Conservation (phyloP, 2,329 filamentous ascomycete genomes). For the Ascochyta viciae-villosae region DNA sequence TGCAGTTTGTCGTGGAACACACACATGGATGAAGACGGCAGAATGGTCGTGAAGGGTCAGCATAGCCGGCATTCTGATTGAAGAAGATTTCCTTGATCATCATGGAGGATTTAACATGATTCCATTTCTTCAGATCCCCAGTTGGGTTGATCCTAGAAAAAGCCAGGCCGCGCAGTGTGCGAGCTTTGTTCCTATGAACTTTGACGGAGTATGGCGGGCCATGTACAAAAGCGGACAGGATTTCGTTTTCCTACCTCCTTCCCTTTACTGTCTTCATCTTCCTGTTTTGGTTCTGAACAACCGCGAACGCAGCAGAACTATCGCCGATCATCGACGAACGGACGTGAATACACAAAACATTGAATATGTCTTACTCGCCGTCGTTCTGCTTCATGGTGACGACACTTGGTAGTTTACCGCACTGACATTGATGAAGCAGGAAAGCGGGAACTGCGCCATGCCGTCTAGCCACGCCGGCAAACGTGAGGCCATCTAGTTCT, state of each 20-base stretch:
- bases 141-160: slow-evolving; percentile 19
- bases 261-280: slow-evolving; percentile 6
- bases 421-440: slow-evolving; percentile 3
- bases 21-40: slow-evolving; percentile 22
- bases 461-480: neutral
- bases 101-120: slow-evolving; percentile 29
- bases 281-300: slow-evolving; percentile 10
- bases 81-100: slow-evolving; percentile 13
- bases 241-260: slow-evolving; percentile 14
- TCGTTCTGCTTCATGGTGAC: slow-evolving; percentile 8
- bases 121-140: slow-evolving; percentile 10
- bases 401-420: slow-evolving; percentile 1
- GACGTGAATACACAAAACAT: slow-evolving; percentile 30
- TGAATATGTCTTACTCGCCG: slow-evolving; percentile 30
- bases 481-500: slow-evolving; percentile 8
- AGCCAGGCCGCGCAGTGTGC: slow-evolving; percentile 24
- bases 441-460: neutral
- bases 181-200: slow-evolving; percentile 21
- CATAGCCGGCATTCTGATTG: slow-evolving; percentile 11
- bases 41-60: slow-evolving; percentile 5
- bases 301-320: slow-evolving; percentile 10
- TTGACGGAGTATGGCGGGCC: slow-evolving; percentile 24
- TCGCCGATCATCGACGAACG: slow-evolving; percentile 20
- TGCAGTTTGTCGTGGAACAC: slow-evolving; percentile 24
- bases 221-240: slow-evolving; percentile 43